Base-by-base conservation (phyloP, 2,329 filamentous ascomycete species). In the Pseudogymnoascus verrucosus region DNA sequence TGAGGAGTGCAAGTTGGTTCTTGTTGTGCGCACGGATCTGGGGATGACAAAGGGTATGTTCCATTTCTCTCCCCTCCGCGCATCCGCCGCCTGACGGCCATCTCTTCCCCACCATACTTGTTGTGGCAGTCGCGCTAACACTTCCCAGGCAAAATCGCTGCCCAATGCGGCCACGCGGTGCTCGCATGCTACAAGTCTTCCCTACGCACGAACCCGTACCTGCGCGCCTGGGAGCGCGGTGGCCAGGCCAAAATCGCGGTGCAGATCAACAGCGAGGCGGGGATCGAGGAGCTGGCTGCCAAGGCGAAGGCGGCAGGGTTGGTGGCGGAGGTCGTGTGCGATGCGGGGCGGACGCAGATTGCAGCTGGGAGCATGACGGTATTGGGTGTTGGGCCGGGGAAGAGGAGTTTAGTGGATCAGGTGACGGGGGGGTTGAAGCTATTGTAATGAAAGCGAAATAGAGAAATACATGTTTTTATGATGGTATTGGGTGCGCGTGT, bases 311-410 rank as follows among this genome's bases (percentile, higher is more conserved):
- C 88, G 73, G 75, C 97, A 64, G 93, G 95, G 1, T 76, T 99
- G 65, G 93, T 91, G 65, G 91, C 93, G 62, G 89, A 93, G 75
- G 87, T 96, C 62, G 93, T 99, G 68, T 88, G 90, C 71, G 95
- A 99, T 77, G 95, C 95, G n/a, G 95, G 95, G 12, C 85, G 95
- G 66, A 99, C 95, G 54, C 95, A 99, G 83, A 98, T 99, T 76
- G 93, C 92, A 62, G 87, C 89, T 47, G 93, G 95, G 16, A 97
- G 92, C 75, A 84, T 91, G 75, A 99, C 95, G 0, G 95, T 99
- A 44, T 79, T 99, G 61, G 95, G 95, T 0, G 86, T 93, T 62
- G 87, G 87, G 0, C 87, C 87, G 2, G 93, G 89, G 26, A 93
- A 93, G 0, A 93, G 89, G 80, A 93, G 90, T 71, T 79, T 93